Conservation (phyloP, 2,329 filamentous ascomycete species). For the Talaromyces amestolkiae region DNA sequence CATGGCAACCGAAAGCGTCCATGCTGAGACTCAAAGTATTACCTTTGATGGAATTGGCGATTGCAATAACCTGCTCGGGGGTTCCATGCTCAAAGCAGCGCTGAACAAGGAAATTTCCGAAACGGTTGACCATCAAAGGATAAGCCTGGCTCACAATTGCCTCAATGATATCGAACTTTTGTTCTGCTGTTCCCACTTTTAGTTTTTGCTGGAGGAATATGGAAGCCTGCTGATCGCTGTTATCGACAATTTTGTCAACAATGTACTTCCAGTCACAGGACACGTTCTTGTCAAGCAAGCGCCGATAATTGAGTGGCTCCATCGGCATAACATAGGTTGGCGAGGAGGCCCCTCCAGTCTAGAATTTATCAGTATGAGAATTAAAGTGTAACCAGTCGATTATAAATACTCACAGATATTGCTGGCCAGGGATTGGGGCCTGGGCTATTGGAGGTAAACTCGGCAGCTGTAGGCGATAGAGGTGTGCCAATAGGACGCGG, state of each 20-base stretch:
- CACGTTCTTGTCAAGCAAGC: constrained; percentile 89
- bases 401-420: constrained; percentile 53
- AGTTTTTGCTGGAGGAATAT: constrained; percentile 99
- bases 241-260: constrained; percentile 98
- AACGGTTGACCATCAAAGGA: constrained; percentile 94
- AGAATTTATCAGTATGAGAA: constrained; percentile 24
- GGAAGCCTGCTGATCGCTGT: constrained; percentile 97
- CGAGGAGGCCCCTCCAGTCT: constrained; percentile 49
- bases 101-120: constrained; percentile 97
- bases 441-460: constrained; percentile 59
- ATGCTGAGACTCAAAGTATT: constrained; percentile 93
- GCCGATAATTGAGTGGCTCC: constrained; percentile 94
- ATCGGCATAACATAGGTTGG: constrained; percentile 81
- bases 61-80: constrained; percentile 88
- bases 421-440: constrained; percentile 33
- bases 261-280: constrained; percentile 99
- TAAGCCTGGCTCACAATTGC: constrained; percentile 94
- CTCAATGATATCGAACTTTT: constrained; percentile 96
- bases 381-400: background rate
- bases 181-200: constrained; percentile 89
- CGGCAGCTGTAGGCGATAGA: constrained; percentile 69
- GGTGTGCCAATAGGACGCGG: constrained; percentile 62
- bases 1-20: constrained; percentile 98
- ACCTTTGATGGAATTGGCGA: constrained; percentile 89
- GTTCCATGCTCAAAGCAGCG: constrained; percentile 98